Conservation (phyloP, 768 basidiomycete species). For the Boletus tylopilopsis region DNA sequence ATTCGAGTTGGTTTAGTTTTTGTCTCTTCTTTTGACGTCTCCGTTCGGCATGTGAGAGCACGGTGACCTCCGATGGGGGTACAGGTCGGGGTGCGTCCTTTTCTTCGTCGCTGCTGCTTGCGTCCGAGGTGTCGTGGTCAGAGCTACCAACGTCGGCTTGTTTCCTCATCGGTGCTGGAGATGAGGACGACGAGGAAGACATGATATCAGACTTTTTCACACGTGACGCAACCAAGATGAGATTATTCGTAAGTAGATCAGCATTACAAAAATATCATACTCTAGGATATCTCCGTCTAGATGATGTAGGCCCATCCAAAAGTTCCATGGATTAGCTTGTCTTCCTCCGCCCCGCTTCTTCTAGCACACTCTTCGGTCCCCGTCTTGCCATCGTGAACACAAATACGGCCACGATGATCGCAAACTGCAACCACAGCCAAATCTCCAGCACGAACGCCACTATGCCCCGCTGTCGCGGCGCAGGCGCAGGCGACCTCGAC, state of each 20-base stretch:
- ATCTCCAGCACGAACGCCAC: constrained; percentile 58
- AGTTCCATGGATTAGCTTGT: not conserved
- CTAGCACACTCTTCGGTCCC: constrained; percentile 68
- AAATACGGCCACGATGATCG: constrained; percentile 69
- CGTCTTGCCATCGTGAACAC: constrained; percentile 76
- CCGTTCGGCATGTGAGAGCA: constrained; percentile 73
- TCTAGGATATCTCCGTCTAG: constrained; percentile 15
- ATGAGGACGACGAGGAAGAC: constrained; percentile 22
- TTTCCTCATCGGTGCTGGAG: constrained; percentile 24
- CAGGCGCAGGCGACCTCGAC: constrained; percentile 6
- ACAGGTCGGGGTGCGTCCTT: constrained; percentile 1
- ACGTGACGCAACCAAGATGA: constrained; percentile 9
- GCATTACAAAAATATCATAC: constrained; percentile 15
- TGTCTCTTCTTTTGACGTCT: constrained; percentile 55
- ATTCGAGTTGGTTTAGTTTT: constrained; percentile 11
- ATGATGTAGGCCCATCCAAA: not conserved
- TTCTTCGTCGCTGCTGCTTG: constrained; percentile 6
- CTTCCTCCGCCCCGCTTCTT: constrained; percentile 38
- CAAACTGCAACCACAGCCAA: constrained; percentile 85
- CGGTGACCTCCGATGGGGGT: constrained; percentile 29
- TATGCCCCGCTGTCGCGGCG: constrained; percentile 31
- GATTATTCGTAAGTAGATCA: constrained; percentile 12
- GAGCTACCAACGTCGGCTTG: constrained; percentile 14
- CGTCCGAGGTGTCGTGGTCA: constrained; percentile 24
- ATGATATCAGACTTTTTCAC: constrained; percentile 6